Percentiles rank a stretch among this genome's conserved stretches.
phyloP scores from a whole-genome alignment of 345 rosid genomes.

The Gossypium mustelinum region DNA sequence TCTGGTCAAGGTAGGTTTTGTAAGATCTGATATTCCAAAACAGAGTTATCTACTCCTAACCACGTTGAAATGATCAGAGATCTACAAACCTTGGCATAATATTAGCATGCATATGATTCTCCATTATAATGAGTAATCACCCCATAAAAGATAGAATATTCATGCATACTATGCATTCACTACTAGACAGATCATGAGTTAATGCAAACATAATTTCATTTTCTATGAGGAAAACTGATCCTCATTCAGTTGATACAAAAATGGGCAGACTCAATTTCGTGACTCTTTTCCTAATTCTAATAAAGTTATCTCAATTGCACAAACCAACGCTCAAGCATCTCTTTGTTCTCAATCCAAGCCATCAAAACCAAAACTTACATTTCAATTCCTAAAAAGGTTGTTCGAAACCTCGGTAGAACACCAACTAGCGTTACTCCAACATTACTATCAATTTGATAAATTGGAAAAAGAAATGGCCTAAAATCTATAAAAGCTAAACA shows the following conservation, averaged over 20 bases:
- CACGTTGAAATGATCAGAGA: not conserved
- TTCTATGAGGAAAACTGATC: not conserved
- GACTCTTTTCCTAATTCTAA: not conserved
- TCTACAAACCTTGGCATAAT: not conserved
- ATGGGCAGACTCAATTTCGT: not conserved
- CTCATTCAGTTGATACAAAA: not conserved
- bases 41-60: constrained; percentile 23
- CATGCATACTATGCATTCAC: not conserved
- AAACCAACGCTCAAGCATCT: not conserved
- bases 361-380: not conserved
- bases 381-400: not conserved
- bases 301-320: not conserved
- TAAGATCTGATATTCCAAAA: constrained; percentile 14
- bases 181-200: not conserved
- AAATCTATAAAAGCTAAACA: not conserved
- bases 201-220: not conserved
- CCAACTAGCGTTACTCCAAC: not conserved
- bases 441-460: not conserved
- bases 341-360: not conserved
- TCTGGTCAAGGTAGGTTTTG: constrained; percentile 21
- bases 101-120: not conserved
- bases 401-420: not conserved
- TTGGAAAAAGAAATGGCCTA: not conserved
- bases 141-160: not conserved
- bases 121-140: not conserved